Percentiles rank a stretch among this genome's conserved stretches.
These are phyloP conservation scores for Ceratocystis diversiconidia DNA, from an alignment of 2,329 filamentous ascomycete species.

Conservation along the genomic window DNA sequence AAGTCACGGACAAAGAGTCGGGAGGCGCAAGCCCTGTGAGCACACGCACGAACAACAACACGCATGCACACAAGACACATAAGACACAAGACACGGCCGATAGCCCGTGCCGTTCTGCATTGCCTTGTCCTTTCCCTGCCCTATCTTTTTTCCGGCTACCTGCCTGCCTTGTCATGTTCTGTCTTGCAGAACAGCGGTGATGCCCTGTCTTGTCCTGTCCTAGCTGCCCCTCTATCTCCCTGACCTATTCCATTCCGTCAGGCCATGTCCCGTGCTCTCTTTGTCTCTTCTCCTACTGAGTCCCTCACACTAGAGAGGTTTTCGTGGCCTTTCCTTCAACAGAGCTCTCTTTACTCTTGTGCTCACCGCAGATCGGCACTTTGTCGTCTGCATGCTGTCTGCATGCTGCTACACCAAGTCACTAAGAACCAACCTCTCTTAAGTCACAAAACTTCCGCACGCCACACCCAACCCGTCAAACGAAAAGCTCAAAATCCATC, in stretches of 20 bases:
- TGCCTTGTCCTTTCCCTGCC: too few relatives aligned
- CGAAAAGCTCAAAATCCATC: background rate
- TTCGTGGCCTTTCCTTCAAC: background rate
- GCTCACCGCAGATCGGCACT: background rate
- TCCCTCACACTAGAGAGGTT: background rate
- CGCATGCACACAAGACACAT: background rate
- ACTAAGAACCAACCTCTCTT: background rate
- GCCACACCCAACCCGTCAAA: background rate
- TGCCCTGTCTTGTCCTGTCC: background rate
- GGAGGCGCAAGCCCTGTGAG: too few relatives aligned
- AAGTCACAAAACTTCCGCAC: background rate
- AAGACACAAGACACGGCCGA: background rate
- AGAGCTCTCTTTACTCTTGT: background rate
- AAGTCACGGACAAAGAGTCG: too few relatives aligned
- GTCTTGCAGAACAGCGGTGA: constrained; percentile 4
- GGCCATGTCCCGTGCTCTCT: background rate
- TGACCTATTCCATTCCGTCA: too few relatives aligned
- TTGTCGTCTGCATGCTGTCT: background rate
- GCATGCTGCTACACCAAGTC: background rate
- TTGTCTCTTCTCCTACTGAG: background rate
- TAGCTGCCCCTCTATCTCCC: background rate
- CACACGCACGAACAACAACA: background rate
- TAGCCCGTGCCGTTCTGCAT: background rate
- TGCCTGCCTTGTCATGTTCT: background rate
- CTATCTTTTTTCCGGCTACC: background rate